Evolutionary conservation across 352 stramenopile genomes (phyloP).

Genomic region (Globisporangium rhizosaccharum): DNA sequence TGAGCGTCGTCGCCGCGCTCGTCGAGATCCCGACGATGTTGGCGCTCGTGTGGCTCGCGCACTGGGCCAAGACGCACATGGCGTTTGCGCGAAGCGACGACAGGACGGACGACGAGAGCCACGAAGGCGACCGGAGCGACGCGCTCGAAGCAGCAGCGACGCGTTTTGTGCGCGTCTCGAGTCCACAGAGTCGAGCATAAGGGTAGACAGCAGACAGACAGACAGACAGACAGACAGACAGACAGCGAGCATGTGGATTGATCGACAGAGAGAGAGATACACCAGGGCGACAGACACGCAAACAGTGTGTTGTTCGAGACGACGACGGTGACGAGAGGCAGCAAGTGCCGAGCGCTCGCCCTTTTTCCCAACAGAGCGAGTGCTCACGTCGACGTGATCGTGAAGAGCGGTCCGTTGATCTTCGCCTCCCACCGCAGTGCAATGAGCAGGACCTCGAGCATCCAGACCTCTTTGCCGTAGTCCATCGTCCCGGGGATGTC

Average conservation of each 20-base stretch:
- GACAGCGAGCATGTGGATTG: not conserved
- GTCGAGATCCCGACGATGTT: slow-evolving; percentile 48
- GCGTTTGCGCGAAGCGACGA: not conserved
- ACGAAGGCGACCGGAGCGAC: too few species aligned
- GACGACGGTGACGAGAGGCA: too few species aligned
- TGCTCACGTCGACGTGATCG: slow-evolving; percentile 5
- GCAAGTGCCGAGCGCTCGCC: too few species aligned
- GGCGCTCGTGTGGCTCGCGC: slow-evolving; percentile 22
- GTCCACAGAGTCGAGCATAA: too few species aligned
- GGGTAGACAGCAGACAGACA: too few species aligned
- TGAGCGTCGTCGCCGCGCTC: slow-evolving; percentile 37
- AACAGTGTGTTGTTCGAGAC: too few species aligned
- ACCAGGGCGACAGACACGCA: too few species aligned
- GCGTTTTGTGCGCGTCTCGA: too few species aligned
- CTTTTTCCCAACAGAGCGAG: too few species aligned
- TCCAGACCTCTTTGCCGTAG: slow-evolving; percentile 42
- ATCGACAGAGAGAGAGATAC: too few species aligned
- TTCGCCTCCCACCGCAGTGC: slow-evolving; percentile 51
- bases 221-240: not conserved
- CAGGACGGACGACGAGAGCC: too few species aligned
- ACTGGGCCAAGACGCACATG: slow-evolving; percentile 13
- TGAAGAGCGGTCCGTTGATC: slow-evolving; percentile 38
- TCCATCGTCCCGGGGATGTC: slow-evolving; percentile 31
- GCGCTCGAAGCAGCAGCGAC: too few species aligned
- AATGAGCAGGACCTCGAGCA: slow-evolving; percentile 62